Evolutionary conservation across 176 grass and related monocot genomes (phyloP).

Genomic region (Stipa capillata): DNA sequence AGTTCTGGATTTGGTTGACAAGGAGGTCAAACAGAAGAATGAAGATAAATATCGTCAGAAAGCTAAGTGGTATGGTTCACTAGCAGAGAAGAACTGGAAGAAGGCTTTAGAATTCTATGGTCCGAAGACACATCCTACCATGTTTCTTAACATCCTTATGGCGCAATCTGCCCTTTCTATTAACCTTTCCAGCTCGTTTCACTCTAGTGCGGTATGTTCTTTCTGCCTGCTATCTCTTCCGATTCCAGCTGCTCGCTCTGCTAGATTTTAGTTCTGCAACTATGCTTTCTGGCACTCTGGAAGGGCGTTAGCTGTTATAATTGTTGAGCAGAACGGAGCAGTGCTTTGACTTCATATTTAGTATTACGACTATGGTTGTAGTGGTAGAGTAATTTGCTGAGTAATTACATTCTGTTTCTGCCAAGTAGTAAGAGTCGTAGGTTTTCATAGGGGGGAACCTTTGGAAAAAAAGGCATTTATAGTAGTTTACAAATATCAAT

Average conservation of each 20-base stretch:
- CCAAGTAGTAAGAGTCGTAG: background rate
- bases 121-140: slow-evolving; percentile 72
- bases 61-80: slow-evolving; percentile 79
- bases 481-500: background rate
- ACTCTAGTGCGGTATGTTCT: slow-evolving; percentile 56
- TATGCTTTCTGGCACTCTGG: background rate
- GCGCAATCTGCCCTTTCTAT: slow-evolving; percentile 58
- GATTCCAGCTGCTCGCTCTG: background rate
- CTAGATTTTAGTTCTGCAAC: background rate
- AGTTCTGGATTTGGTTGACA: slow-evolving; percentile 68
- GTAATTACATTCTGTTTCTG: background rate
- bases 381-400: background rate
- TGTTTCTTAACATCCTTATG: slow-evolving; percentile 93
- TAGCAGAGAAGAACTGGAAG: slow-evolving; percentile 86
- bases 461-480: background rate
- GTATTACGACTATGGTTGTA: background rate
- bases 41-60: slow-evolving; percentile 75
- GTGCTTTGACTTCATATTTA: background rate
- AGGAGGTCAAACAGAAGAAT: slow-evolving; percentile 64
- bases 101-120: slow-evolving; percentile 81
- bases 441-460: background rate
- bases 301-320: background rate
- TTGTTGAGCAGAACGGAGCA: background rate
- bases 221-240: background rate
- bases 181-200: slow-evolving; percentile 50